Percentiles rank a stretch among this genome's conserved stretches.
phyloP scores from a whole-genome alignment of 176 grass and related monocot species.

The Elymus sibiricus region DNA sequence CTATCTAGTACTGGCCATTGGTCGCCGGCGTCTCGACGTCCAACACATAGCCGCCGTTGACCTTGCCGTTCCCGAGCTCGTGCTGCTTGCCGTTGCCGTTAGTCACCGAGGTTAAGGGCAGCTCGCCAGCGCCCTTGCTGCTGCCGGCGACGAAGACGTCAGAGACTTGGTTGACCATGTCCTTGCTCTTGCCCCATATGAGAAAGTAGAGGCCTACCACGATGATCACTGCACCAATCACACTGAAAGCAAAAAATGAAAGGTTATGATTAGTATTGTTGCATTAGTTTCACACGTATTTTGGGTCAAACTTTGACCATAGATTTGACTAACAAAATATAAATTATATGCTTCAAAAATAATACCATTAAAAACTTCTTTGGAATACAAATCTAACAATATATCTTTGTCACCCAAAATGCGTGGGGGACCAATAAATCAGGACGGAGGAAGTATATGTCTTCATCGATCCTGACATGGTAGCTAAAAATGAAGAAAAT shows the following conservation, averaged over 20 bases:
- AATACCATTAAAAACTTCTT: no score
- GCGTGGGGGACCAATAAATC: no score
- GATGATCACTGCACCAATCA: slow-evolving; percentile 85
- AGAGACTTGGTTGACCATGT: slow-evolving; percentile 31
- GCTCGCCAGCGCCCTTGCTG: slow-evolving; percentile 13
- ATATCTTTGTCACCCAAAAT: no score
- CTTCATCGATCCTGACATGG: not conserved
- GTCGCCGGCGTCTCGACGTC: slow-evolving; percentile 47
- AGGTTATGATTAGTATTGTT: not conserved
- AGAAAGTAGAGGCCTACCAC: slow-evolving; percentile 84
- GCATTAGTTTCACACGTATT: no score
- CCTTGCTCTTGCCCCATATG: slow-evolving; percentile 86
- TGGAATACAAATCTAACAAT: no score
- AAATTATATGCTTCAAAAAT: no score
- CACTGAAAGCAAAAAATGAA: slow-evolving; percentile 30
- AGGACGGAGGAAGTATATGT: not conserved
- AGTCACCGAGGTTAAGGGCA: not conserved
- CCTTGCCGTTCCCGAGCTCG: slow-evolving; percentile 16
- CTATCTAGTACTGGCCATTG: not conserved
- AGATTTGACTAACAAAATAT: no score
- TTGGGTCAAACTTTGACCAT: no score
- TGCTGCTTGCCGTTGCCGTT: slow-evolving; percentile 30
- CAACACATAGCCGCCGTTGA: not conserved
- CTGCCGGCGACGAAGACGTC: not conserved
- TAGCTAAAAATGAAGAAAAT: not conserved